phyloP scores from a whole-genome alignment of 225 moss, liverwort and hornwort species.

The Marchantia paleacea region DNA sequence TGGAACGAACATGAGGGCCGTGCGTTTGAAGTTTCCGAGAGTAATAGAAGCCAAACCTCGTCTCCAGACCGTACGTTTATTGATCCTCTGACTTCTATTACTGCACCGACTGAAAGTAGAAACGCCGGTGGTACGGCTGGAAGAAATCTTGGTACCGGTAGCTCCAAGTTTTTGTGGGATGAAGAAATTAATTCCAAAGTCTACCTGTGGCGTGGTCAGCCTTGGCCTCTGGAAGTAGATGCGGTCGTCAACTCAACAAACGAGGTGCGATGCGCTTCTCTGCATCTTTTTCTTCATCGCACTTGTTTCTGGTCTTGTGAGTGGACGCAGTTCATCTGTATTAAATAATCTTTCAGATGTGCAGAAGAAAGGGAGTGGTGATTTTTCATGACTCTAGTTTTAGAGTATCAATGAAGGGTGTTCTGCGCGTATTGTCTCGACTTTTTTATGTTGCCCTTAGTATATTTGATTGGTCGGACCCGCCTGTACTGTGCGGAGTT shows the following conservation, averaged over 20 bases:
- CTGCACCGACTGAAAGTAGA: conserved; percentile 70
- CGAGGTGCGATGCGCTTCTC: conserved; percentile 49
- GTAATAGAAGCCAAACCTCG: conserved; percentile 60
- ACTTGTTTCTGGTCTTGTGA: background rate
- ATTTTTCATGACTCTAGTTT: background rate
- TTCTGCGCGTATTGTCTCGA: background rate
- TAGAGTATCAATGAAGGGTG: background rate
- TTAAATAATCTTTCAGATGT: background rate
- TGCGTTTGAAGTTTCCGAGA: conserved; percentile 59
- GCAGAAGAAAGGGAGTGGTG: background rate
- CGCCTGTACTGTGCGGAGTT: background rate
- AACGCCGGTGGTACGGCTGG: conserved; percentile 37
- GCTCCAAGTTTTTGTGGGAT: conserved; percentile 77
- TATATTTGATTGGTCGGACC: background rate
- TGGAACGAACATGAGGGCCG: conserved; percentile 94
- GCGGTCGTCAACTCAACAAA: conserved; percentile 96
- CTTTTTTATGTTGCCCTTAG: background rate
- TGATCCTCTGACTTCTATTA: conserved; percentile 81
- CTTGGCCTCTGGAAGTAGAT: conserved; percentile 93
- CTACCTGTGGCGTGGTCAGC: conserved; percentile 87
- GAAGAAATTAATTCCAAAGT: conserved; percentile 85
- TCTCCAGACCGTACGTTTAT: conserved; percentile 70
- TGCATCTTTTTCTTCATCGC: background rate
- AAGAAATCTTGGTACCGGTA: conserved; percentile 24
- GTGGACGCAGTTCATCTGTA: background rate